These are phyloP conservation scores for Hericium coralloides DNA, from an alignment of 768 basidiomycete species.

Conservation along the genomic window DNA sequence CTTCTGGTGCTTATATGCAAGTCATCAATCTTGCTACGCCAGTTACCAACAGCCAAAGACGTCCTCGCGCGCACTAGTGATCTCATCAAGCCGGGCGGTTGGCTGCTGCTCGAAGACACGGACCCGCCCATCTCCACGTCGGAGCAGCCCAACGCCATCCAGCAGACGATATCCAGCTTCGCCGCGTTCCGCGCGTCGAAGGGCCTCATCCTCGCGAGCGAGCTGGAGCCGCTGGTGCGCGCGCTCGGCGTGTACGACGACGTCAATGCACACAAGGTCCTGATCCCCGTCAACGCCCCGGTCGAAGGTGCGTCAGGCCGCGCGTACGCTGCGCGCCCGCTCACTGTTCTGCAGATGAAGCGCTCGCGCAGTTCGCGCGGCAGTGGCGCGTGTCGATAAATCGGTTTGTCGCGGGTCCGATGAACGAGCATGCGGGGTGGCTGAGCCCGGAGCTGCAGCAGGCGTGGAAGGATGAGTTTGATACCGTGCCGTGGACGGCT, in stretches of 20 bases:
- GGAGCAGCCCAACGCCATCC: neutral
- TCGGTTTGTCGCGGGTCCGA: neutral
- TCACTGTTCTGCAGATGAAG: no score
- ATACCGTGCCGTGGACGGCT: neutral
- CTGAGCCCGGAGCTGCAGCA: conserved; percentile 3
- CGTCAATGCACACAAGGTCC: conserved; percentile 4
- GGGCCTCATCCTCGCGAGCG: neutral
- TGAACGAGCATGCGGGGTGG: neutral
- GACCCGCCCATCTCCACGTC: neutral
- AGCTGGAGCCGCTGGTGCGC: neutral
- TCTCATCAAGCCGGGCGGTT: conserved; percentile 18
- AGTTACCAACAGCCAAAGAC: conserved; percentile 15
- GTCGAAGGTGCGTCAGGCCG: no score
- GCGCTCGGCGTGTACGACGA: neutral
- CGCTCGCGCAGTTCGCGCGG: no score
- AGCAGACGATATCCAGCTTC: neutral
- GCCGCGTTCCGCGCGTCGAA: conserved; percentile 2
- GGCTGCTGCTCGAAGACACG: conserved; percentile 19
- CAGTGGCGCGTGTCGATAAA: neutral
- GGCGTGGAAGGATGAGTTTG: neutral
- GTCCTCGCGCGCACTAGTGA: conserved; percentile 11
- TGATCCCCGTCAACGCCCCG: neutral
- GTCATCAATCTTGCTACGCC: neutral
- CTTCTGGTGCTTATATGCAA: no score
- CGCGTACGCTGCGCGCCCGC: no score